Percentiles rank a stretch among this genome's conserved stretches.
These are phyloP conservation scores for Xylariaceae sp. DNA, from an alignment of 2,329 filamentous ascomycete genomes.

Conservation along the genomic window DNA sequence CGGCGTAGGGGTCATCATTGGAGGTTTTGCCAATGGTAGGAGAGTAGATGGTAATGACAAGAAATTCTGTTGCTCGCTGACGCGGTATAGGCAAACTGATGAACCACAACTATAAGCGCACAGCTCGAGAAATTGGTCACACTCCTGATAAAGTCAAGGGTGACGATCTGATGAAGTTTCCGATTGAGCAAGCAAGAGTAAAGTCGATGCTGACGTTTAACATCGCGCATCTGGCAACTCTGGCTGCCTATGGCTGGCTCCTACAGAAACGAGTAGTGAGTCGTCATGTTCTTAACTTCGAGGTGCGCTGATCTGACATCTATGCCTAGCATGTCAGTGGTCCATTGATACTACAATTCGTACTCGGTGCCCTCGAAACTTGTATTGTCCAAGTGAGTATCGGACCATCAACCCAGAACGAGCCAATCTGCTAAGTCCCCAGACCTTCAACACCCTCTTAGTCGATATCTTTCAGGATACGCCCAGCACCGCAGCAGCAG, in stretches of 20 bases:
- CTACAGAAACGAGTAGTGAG: constrained; percentile 7
- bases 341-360: constrained; percentile 5
- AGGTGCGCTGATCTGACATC: constrained; percentile 2
- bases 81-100: constrained; percentile 1
- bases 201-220: constrained; percentile 1
- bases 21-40: not conserved
- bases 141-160: constrained; percentile 4
- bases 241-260: constrained; percentile 8
- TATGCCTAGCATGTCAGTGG: constrained; percentile 4
- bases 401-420: not conserved
- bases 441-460: not conserved
- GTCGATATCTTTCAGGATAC: not conserved
- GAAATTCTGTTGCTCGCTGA: not conserved
- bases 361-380: constrained; percentile 3
- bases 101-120: constrained; percentile 6
- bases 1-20: not conserved
- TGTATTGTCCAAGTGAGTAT: constrained; percentile 5
- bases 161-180: constrained; percentile 8
- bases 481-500: not conserved
- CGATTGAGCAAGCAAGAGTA: constrained; percentile 6
- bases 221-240: constrained; percentile 1
- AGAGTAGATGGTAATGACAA: not conserved
- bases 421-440: not conserved
- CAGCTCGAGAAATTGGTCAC: constrained; percentile 2
- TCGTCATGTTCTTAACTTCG: not conserved